Conservation (phyloP, 2,329 filamentous ascomycete species). For the Cytospora schulzeri region DNA sequence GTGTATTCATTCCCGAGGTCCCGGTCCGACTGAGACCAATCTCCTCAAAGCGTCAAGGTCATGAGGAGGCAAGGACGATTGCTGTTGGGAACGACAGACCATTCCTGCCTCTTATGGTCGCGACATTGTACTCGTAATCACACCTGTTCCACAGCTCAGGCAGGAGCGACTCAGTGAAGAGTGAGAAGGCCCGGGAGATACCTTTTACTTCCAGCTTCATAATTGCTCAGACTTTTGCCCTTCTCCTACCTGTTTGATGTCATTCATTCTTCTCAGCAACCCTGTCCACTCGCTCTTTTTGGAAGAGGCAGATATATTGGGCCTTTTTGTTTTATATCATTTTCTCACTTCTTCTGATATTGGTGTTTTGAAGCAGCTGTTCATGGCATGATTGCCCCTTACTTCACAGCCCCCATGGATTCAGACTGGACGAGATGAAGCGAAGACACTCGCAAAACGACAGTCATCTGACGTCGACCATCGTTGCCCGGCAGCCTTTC, state of each 20-base stretch:
- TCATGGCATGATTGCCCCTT: neutral
- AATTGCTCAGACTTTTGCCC: neutral
- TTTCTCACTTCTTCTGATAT: slow-evolving; percentile 1
- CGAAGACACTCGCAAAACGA: slow-evolving; percentile 22
- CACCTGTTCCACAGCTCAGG: neutral
- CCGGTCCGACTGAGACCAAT: neutral
- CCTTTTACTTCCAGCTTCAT: neutral
- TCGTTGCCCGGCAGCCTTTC: slow-evolving; percentile 11
- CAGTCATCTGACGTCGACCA: slow-evolving; percentile 12
- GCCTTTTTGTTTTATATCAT: slow-evolving; percentile 11
- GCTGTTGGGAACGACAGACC: neutral
- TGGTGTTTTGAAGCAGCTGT: neutral
- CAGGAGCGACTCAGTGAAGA: neutral
- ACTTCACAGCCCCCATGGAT: slow-evolving; percentile 2
- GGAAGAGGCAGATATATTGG: slow-evolving; percentile 12
- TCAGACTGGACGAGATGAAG: slow-evolving; percentile 24
- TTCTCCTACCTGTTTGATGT: slow-evolving; percentile 24
- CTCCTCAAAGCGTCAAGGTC: neutral
- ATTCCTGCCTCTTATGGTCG: neutral
- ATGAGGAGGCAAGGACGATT: too few species aligned
- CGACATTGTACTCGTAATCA: neutral
- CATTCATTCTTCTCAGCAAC: slow-evolving; percentile 5
- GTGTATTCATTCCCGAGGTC: neutral
- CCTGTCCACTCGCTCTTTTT: slow-evolving; percentile 20
- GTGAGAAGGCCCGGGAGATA: neutral